Conservation (phyloP, 768 basidiomycete species). For the Scleroderma citrinum region DNA sequence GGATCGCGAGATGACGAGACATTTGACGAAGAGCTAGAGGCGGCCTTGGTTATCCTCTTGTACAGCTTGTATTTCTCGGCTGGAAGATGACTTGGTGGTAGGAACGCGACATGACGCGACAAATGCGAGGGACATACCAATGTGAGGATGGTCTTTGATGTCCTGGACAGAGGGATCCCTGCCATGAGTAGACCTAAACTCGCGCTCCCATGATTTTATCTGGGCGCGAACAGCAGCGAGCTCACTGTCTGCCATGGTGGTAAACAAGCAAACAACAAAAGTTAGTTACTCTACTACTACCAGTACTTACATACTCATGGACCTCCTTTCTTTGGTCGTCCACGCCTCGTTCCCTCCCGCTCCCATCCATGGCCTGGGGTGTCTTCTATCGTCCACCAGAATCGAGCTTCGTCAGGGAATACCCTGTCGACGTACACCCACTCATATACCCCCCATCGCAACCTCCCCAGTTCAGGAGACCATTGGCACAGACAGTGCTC, state of each 20-base stretch:
- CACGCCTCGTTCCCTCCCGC: not conserved
- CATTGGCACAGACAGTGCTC: constrained; percentile 27
- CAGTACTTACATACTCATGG: no score
- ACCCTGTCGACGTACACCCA: not conserved
- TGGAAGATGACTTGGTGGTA: constrained; percentile 27
- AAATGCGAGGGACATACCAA: constrained; percentile 44
- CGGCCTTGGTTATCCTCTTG: constrained; percentile 62
- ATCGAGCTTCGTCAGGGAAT: constrained; percentile 5
- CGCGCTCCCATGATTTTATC: constrained; percentile 74
- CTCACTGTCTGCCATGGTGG: not conserved
- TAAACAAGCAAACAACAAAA: constrained; percentile 1
- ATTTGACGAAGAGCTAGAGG: constrained; percentile 29
- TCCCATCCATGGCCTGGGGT: constrained; percentile 9
- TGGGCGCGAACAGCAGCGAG: constrained; percentile 48
- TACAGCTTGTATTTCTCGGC: constrained; percentile 79
- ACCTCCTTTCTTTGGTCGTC: no score
- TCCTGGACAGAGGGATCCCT: constrained; percentile 64
- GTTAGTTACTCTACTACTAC: not conserved
- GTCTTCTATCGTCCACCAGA: constrained; percentile 8
- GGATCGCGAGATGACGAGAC: constrained; percentile 17
- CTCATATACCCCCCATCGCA: not conserved
- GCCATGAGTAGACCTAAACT: constrained; percentile 50
- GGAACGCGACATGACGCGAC: not conserved
- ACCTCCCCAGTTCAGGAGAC: constrained; percentile 5
- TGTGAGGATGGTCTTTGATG: constrained; percentile 52